Base-by-base conservation (phyloP, 495 filamentous ascomycete species). In the Aspergillus steynii region DNA sequence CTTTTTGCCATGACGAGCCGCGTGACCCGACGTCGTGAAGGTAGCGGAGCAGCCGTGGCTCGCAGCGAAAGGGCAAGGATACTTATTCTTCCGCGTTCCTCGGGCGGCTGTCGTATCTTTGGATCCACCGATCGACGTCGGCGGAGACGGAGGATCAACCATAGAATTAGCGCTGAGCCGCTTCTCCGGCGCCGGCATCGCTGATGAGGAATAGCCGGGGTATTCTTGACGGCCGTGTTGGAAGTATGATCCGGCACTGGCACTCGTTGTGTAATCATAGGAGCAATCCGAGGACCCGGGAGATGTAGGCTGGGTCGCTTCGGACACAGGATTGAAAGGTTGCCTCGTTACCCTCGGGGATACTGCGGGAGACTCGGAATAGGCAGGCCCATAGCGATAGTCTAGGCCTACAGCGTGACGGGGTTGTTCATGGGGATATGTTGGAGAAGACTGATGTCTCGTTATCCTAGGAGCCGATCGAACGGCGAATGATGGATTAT, bases 21-120 rank as follows among this genome's bases (percentile, higher is more conserved):
- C 91, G 69, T 98, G 94, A 50, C 94, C 94, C 0, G 95, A 97
- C 0, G 94, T 98, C 50, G 94, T 97, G 74, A 98, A 98, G 0
- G 89, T 92, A 65, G 91, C 91, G 31, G 84, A 79, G 72, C 91
- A 95, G 12, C 84, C 80, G 67, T 89, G 88, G 20, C 80, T 82
- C 29, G 86, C 82, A 32, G 85, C 82, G 65, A 83, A 83, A 1
- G 82, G 82, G 48, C 82, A 84, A 3, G 82, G 81, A 59, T 83
- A 84, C 66, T 83, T 84, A 67, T 83, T 84, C 66, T 83, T 84
- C 31, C 71, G 64, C 20, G 46, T 62, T 48, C 58, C 50, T 55
- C 67, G 67, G 20, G 63, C 28, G 2, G 60, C 56, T 37, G 69
- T 58, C 20, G 57, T 59, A 50, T 63, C 63, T 34, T 63, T 67